A percentile compares a stretch with the other conserved stretches of the same genome.
Evolutionary conservation across 257 asterid species (phyloP).

Genomic region (Solanum pinnatisectum): DNA sequence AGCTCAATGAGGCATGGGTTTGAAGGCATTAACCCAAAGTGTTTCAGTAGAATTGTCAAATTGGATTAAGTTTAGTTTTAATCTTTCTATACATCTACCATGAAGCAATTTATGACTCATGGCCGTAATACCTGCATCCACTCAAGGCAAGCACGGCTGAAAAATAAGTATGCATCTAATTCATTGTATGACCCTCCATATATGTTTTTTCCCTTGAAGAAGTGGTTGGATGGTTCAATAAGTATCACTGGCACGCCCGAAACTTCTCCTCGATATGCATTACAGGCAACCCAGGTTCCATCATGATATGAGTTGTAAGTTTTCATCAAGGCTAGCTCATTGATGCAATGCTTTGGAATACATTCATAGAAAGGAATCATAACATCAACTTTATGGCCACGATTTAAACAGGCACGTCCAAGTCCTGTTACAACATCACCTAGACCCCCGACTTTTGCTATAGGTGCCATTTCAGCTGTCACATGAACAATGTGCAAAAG

Average conservation of each 20-base stretch:
- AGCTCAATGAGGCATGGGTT: background rate
- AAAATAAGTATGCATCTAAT: slow-evolving; percentile 77
- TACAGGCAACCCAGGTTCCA: slow-evolving; percentile 63
- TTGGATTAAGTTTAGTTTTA: background rate
- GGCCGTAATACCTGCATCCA: slow-evolving; percentile 70
- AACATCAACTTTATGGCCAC: slow-evolving; percentile 71
- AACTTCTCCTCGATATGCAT: slow-evolving; percentile 55
- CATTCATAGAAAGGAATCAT: slow-evolving; percentile 86
- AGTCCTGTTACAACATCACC: slow-evolving; percentile 89
- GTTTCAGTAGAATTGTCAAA: background rate
- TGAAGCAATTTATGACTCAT: background rate
- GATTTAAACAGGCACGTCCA: slow-evolving; percentile 54
- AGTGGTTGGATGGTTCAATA: slow-evolving; percentile 60
- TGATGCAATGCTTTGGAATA: slow-evolving; percentile 39
- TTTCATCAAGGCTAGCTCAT: slow-evolving; percentile 33
- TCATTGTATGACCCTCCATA: slow-evolving; percentile 88
- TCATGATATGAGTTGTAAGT: slow-evolving; percentile 53
- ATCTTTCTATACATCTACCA: background rate
- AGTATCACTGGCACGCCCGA: slow-evolving; percentile 52
- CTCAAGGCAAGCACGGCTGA: slow-evolving; percentile 88
- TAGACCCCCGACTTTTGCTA: slow-evolving; percentile 87
- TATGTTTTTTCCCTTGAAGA: slow-evolving; percentile 68
- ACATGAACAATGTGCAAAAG: slow-evolving; percentile 59
- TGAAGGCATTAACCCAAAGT: background rate
- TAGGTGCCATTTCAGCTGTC: slow-evolving; percentile 86